Base-by-base conservation (phyloP, 495 filamentous ascomycete genomes). In the Annulohypoxylon maeteangense region DNA sequence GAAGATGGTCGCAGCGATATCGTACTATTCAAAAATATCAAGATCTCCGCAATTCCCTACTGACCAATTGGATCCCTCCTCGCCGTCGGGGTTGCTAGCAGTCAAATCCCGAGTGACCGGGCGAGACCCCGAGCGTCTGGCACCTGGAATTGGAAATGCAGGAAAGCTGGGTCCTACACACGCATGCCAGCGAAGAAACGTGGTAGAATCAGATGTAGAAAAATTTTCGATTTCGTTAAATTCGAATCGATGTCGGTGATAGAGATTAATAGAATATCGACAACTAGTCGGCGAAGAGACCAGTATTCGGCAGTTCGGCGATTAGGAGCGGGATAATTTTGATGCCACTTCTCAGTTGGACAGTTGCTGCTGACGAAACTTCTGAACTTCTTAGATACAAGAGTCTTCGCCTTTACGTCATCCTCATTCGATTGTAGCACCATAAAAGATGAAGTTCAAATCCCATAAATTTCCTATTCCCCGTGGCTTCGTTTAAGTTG, bases 101-200 rank as follows among this genome's bases (percentile, higher is more conserved):
- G 29, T 68, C 75, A 76, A 78, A 78, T 78, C 75, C 75, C 75
- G 75, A 75, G 54, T 74, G 68, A 66, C 73, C 68, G 67, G 69
- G 65, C 38, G 59, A 71, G 67, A 74, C 74, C 74, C 70, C 74
- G 71, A 76, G 60, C 55, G 18, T 47, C 16, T 67, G 38, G 58
- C 54, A 48, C 68, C 63, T 68, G 42, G 48, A 51, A 68, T 59
- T 68, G 42, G 48, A 51, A 68, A 53, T 48, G 64, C 63, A 65
- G 40, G 55, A 59, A 68, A 58, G 59, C 58, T 64, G 20, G 47
- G 48, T 18, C 31, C n/a, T 55, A 29, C 68, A 48, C 55, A 68
- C 61, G 57, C 48, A 57, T 71, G 45, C 16, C 25, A 63, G 16
- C 23, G 16, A 44, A 14, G 36, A 20, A 48, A 59, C 27, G 48